phyloP scores from a whole-genome alignment of 1,139 yeast species.

The Taphrina confusa region DNA sequence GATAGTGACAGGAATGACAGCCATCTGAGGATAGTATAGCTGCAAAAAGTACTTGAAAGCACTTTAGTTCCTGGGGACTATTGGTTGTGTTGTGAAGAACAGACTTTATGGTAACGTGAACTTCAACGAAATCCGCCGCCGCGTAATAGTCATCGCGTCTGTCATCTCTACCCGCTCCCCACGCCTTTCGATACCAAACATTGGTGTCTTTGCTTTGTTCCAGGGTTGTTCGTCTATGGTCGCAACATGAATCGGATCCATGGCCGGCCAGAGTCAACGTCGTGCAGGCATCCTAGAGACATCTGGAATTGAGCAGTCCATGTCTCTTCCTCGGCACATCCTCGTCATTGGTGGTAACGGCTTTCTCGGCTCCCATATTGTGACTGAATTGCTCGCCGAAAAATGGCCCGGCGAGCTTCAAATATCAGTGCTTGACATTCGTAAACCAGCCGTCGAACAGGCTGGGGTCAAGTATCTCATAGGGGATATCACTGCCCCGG shows the following conservation, averaged over 20 bases:
- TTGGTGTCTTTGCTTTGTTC: too few species aligned
- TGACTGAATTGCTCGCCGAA: constrained; percentile 78
- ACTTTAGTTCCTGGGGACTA: too few species aligned
- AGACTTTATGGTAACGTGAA: background rate
- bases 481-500: constrained; percentile 80
- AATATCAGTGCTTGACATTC: constrained; percentile 75
- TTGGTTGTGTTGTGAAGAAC: too few species aligned
- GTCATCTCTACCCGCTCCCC: constrained; percentile 9
- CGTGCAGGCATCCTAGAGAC: too few species aligned
- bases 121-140: constrained; percentile 9
- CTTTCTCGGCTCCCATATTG: constrained; percentile 85
- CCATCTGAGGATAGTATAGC: constrained; percentile 5
- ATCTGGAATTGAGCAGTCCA: too few species aligned
- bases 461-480: constrained; percentile 70
- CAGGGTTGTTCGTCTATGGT: too few species aligned
- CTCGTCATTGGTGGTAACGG: constrained; percentile 51
- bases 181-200: too few species aligned
- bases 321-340: constrained; percentile 11
- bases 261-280: too few species aligned
- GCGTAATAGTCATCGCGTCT: constrained; percentile 2
- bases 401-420: constrained; percentile 56
- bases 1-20: constrained; percentile 28
- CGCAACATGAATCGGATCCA: too few species aligned
- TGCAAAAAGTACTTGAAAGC: too few species aligned
- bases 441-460: constrained; percentile 62